Percentiles rank a stretch among this genome's conserved stretches.
Conservation (phyloP, 805 yeast genomes). For the Isabelozyma pseudorhagii region DNA sequence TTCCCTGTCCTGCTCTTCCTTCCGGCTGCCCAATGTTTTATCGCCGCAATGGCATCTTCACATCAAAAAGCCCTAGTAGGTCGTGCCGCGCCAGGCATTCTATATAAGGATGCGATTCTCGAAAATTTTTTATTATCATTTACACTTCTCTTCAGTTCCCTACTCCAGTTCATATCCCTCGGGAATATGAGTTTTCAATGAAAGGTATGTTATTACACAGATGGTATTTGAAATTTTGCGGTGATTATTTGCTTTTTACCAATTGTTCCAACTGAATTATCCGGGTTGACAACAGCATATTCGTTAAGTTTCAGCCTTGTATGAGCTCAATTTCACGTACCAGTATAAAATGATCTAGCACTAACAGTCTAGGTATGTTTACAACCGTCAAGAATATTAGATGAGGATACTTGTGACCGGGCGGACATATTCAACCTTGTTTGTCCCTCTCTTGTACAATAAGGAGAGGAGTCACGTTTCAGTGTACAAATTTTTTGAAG, state of each 20-base stretch:
- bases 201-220: background rate
- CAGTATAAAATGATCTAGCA: no score
- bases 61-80: background rate
- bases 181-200: background rate
- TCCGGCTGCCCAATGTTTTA: no score
- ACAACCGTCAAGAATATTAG: conserved; percentile 7
- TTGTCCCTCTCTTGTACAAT: conserved; percentile 42
- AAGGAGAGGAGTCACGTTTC: conserved; percentile 42
- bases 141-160: background rate
- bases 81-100: background rate
- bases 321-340: conserved; percentile 29
- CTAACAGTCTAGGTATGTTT: conserved; percentile 3
- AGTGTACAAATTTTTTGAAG: conserved; percentile 44
- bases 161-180: background rate
- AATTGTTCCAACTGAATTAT: conserved; percentile 50
- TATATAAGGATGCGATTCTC: background rate
- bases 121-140: background rate
- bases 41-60: no score
- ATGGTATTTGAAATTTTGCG: conserved; percentile 17
- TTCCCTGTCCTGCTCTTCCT: no score
- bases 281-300: conserved; percentile 48
- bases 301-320: conserved; percentile 56
- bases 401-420: conserved; percentile 50
- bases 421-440: conserved; percentile 43
- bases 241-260: conserved; percentile 49